Percentiles rank a stretch among this genome's conserved stretches.
phyloP scores from a whole-genome alignment of 2,329 filamentous ascomycete species.

The Alternaria sp. region DNA sequence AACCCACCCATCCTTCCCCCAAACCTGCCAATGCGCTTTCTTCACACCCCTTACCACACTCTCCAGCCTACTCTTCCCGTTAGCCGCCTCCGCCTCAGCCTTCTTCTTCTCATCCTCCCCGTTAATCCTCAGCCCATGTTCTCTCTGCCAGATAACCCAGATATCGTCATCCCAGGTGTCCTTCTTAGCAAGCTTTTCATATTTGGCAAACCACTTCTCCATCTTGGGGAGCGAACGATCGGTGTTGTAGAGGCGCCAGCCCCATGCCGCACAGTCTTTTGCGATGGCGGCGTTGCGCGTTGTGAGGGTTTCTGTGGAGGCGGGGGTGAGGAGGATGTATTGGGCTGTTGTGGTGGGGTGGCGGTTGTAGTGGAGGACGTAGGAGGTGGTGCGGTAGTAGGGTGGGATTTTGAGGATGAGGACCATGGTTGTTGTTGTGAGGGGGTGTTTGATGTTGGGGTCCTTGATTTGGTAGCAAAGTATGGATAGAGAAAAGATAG shows the following conservation, averaged over 20 bases:
- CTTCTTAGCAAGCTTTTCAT: neutral
- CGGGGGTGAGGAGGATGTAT: neutral
- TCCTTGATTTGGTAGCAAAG: neutral
- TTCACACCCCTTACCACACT: neutral
- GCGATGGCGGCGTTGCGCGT: neutral
- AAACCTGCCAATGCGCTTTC: neutral
- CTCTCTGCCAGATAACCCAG: constrained; percentile 10
- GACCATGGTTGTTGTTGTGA: neutral
- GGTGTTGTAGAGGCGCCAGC: neutral
- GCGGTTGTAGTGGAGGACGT: neutral
- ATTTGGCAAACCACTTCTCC: neutral
- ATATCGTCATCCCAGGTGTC: constrained; percentile 1
- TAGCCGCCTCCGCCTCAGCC: neutral
- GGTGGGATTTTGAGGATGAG: neutral
- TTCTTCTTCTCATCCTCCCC: neutral
- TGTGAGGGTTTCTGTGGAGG: neutral
- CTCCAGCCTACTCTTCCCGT: neutral
- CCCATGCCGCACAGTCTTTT: constrained; percentile 4
- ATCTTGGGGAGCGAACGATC: neutral
- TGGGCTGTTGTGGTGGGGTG: constrained; percentile 4
- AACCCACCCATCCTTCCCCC: neutral
- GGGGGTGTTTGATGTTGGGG: neutral
- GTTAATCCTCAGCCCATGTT: constrained; percentile 1
- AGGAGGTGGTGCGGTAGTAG: constrained; percentile 2
- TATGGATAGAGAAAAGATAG: neutral